These are phyloP conservation scores for Gloeostereum incarnatum DNA, from an alignment of 768 basidiomycete genomes.

Conservation along the genomic window DNA sequence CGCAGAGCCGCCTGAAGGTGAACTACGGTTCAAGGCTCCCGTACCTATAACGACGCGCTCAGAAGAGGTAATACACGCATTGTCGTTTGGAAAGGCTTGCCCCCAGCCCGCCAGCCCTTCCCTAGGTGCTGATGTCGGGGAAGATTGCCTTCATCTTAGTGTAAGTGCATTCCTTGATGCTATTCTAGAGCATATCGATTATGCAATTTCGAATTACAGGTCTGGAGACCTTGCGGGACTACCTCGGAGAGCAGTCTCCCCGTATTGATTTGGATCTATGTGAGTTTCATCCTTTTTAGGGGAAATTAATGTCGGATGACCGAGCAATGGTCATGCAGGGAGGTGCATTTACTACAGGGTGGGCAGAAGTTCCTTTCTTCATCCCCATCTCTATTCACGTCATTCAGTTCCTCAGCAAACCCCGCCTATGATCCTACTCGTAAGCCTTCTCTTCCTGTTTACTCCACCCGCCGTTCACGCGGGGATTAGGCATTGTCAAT, in stretches of 20 bases:
- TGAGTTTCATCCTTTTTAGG: constrained; percentile 8
- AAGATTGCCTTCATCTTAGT: constrained; percentile 50
- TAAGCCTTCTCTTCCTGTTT: constrained; percentile 12
- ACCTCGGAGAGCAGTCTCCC: constrained; percentile 20
- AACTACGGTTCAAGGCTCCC: constrained; percentile 49
- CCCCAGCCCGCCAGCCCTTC: constrained; percentile 29
- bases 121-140: constrained; percentile 34
- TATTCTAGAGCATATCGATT: background rate
- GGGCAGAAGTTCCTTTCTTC: constrained; percentile 1
- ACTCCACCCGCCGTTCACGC: background rate
- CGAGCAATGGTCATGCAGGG: constrained; percentile 21
- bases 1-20: constrained; percentile 45
- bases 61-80: constrained; percentile 24
- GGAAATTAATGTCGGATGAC: background rate
- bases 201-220: constrained; percentile 12
- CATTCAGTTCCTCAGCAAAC: constrained; percentile 33
- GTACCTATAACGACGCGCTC: constrained; percentile 25
- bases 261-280: constrained; percentile 28
- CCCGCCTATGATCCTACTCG: constrained; percentile 36
- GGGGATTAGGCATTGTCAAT: constrained; percentile 33
- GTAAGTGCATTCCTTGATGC: constrained; percentile 16
- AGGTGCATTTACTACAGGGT: constrained; percentile 38
- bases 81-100: constrained; percentile 45
- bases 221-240: constrained; percentile 23
- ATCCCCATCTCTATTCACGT: constrained; percentile 7